Evolutionary conservation across 2,329 filamentous ascomycete genomes (phyloP).

Genomic region (Sporothrix pallida): DNA sequence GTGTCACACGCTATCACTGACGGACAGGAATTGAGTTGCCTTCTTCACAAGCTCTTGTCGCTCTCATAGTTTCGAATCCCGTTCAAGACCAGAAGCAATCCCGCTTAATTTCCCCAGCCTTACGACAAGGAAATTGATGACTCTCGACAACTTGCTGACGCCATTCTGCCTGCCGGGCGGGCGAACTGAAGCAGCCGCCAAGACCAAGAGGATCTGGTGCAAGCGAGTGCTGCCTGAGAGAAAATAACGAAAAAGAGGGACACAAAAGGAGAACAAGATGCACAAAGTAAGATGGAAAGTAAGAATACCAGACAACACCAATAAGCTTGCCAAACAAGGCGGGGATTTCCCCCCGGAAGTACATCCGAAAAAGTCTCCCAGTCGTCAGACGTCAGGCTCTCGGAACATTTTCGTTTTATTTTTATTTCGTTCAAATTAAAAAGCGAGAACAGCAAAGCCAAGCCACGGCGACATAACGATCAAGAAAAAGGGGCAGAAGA

Average conservation of each 20-base stretch:
- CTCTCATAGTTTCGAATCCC: not conserved
- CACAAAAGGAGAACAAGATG: not conserved
- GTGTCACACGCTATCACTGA: not conserved
- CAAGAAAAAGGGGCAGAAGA: constrained; percentile 3
- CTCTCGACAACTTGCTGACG: constrained; percentile 14
- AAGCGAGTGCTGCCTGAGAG: not conserved
- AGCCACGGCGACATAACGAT: not conserved
- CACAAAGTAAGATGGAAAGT: not conserved
- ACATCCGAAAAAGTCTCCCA: not conserved
- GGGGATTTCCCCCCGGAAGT: not conserved
- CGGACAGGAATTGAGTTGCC: too few relatives aligned
- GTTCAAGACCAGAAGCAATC: not conserved
- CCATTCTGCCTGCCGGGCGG: not conserved
- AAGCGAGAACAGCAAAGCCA: not conserved
- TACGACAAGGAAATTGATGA: not conserved
- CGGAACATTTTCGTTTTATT: not conserved
- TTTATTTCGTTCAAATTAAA: not conserved
- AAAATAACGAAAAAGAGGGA: not conserved
- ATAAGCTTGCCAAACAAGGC: not conserved
- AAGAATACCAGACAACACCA: not conserved
- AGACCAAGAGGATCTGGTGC: not conserved
- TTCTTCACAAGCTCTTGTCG: not conserved
- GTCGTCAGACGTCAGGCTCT: not conserved
- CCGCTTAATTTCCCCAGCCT: not conserved
- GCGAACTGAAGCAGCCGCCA: not conserved